Conservation (phyloP, 768 basidiomycete genomes). For the Hypholoma sublateritium region DNA sequence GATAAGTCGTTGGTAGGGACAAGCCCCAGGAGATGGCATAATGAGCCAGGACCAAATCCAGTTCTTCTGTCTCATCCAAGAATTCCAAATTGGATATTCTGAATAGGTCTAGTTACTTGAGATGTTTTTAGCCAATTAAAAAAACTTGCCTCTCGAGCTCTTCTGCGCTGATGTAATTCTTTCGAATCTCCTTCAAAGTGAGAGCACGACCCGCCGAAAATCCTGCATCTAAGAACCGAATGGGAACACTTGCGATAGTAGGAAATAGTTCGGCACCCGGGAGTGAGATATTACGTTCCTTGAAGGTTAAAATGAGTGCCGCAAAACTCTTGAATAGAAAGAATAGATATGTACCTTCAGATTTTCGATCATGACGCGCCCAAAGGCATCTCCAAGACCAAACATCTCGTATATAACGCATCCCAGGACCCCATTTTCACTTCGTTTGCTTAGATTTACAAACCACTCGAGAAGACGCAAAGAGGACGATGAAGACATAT, state of each 20-base stretch:
- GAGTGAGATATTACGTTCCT: constrained; percentile 74
- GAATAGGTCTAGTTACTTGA: not conserved
- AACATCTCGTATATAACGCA: constrained; percentile 93
- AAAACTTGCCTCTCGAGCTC: constrained; percentile 59
- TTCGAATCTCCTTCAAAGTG: constrained; percentile 70
- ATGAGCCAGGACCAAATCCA: constrained; percentile 85
- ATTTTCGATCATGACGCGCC: constrained; percentile 90
- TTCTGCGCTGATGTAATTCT: constrained; percentile 38
- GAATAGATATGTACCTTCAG: constrained; percentile 53
- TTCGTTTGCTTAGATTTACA: constrained; percentile 46
- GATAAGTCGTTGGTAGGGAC: constrained; percentile 16
- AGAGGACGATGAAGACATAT: constrained; percentile 68
- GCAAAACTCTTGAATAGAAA: not conserved
- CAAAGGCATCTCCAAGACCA: constrained; percentile 83
- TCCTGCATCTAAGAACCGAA: constrained; percentile 57
- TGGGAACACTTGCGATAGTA: constrained; percentile 51
- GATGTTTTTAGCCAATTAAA: not conserved
- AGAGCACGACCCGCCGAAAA: constrained; percentile 57
- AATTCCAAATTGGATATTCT: constrained; percentile 83
- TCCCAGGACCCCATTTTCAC: constrained; percentile 37
- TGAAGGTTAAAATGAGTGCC: not conserved
- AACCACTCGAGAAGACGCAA: constrained; percentile 74
- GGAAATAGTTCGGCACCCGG: constrained; percentile 71
- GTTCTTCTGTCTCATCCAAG: constrained; percentile 93
- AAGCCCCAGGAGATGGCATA: constrained; percentile 86